Evolutionary conservation across 768 basidiomycete genomes (phyloP), one percentile per base, ranked within the genome.

Genomic region (Mycena venus): DNA sequence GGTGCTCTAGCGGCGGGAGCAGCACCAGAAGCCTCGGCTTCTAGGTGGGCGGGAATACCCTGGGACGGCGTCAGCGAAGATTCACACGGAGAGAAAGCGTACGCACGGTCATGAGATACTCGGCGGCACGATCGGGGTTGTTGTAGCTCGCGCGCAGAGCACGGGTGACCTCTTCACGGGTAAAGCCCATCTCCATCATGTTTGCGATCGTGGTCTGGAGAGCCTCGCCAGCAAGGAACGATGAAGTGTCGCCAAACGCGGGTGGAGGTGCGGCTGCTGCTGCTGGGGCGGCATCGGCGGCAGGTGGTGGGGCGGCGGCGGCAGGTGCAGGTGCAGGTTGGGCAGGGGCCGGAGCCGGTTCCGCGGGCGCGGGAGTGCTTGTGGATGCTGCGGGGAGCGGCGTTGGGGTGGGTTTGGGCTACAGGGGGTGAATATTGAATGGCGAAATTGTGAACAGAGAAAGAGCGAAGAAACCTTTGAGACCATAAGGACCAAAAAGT

Each of bases 401-500:
- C 2, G 81, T 73, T 25, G 90, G 84, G 2, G 88, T 83, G 10
- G 91, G 84, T 78, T 92, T 93, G 44, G 90, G 92, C 92, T 93
- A 58, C 56, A 14, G 61, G 21, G 32, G 21, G 31, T 49, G 40
- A 47, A 66, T 38, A 62, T 59, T 34, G 66, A 36, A 6, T 17
- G 15, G 10, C n/a, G 17, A 47, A 49, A 25, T 44, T 27, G 34
- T n/a, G n/a, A n/a, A n/a, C n/a, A 65, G 65, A n/a, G 23, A 38
- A 25, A 44, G 29, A 31, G 4, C 9, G 3, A n/a, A 53, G 86
- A 62, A 75, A 97, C 97, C 92, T 98, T 99, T 62, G 96, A 91
- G 38, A 99, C 95, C 98, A 99, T 99, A 51, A 99, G 91, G n/a
- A 99, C 98, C 73, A 99, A 86, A 86, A 99, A 99, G 83, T 98